These are phyloP conservation scores for Blastomyces silverae DNA, from an alignment of 2,329 filamentous ascomycete species.

Conservation along the genomic window DNA sequence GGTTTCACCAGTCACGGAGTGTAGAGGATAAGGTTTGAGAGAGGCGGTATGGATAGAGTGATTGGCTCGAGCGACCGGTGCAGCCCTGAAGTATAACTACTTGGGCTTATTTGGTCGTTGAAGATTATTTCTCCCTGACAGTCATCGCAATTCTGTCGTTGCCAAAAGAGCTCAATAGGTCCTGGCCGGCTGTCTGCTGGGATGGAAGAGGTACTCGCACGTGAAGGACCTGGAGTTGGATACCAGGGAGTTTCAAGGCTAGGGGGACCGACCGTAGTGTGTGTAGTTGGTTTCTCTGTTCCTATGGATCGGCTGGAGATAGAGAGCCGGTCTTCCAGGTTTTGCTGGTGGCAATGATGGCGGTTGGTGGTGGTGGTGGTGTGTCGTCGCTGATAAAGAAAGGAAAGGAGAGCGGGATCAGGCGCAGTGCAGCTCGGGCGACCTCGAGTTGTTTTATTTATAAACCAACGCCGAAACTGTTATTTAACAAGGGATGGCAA, in stretches of 20 bases:
- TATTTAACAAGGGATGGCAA: constrained; percentile 2
- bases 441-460: neutral
- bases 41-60: neutral
- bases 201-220: neutral
- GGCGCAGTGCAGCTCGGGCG: neutral
- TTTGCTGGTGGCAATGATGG: constrained; percentile 5
- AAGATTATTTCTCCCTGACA: neutral
- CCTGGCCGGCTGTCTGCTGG: neutral
- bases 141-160: neutral
- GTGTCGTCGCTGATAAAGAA: neutral
- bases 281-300: neutral
- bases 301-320: neutral
- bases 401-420: neutral
- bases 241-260: neutral
- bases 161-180: neutral
- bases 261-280: neutral
- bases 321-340: neutral
- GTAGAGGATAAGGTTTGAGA: neutral
- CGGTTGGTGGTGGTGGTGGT: neutral
- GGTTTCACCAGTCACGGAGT: neutral
- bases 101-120: neutral
- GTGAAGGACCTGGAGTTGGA: neutral
- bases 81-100: neutral
- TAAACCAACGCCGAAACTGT: neutral
- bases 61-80: neutral